Evolutionary conservation across 345 rosid genomes (phyloP).

Genomic region (Ceriops tagal): DNA sequence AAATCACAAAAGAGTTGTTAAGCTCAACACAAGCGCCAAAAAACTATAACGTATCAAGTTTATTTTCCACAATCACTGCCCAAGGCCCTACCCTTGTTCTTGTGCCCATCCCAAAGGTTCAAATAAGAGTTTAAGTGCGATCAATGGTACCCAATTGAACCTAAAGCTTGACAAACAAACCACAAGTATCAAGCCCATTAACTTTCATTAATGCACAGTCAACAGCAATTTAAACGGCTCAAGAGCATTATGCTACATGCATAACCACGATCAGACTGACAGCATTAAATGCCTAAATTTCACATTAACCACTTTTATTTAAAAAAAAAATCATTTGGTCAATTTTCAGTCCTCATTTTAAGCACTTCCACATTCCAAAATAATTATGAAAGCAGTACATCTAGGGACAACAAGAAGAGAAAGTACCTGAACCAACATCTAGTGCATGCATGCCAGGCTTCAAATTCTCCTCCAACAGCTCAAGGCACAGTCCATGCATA

Average conservation of each 20-base stretch:
- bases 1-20: background rate
- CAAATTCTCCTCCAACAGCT: conserved; percentile 70
- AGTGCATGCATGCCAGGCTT: conserved; percentile 89
- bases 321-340: background rate
- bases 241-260: background rate
- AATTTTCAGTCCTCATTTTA: too few relatives aligned
- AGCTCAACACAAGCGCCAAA: background rate
- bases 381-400: background rate
- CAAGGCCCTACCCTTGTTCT: too few relatives aligned
- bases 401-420: background rate
- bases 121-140: too few relatives aligned
- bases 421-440: conserved; percentile 94
- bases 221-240: background rate
- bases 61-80: too few relatives aligned
- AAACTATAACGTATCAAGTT: background rate
- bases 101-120: too few relatives aligned
- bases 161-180: background rate
- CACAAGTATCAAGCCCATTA: background rate
- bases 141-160: background rate
- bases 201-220: too few relatives aligned
- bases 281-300: background rate
- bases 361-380: background rate
- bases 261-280: background rate
- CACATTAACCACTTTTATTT: background rate
- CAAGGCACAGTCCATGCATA: conserved; percentile 96